phyloP scores from a whole-genome alignment of 2,329 filamentous ascomycete genomes.

The Nannizziopsis arthrosporioides region DNA sequence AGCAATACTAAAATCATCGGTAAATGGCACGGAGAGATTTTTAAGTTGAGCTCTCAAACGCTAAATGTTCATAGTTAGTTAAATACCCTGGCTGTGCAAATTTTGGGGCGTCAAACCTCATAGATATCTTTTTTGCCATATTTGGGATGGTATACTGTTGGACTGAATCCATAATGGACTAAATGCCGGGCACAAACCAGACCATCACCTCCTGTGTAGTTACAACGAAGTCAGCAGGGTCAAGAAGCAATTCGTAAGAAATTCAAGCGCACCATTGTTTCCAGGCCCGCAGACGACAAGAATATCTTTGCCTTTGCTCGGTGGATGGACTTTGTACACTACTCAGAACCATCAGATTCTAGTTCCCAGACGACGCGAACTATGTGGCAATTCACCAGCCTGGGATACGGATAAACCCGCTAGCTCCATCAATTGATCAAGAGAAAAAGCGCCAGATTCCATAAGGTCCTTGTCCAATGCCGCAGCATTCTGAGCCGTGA shows the following conservation, averaged over 20 bases:
- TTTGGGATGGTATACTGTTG: slow-evolving; percentile 87
- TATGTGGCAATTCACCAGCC: slow-evolving; percentile 46
- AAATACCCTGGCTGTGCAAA: not conserved
- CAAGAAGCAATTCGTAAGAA: not conserved
- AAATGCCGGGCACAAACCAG: slow-evolving; percentile 89
- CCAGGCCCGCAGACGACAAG: slow-evolving; percentile 84
- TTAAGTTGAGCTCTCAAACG: slow-evolving; percentile 74
- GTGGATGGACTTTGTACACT: slow-evolving; percentile 80
- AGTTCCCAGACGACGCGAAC: not conserved
- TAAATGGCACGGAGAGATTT: slow-evolving; percentile 72
- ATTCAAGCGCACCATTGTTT: slow-evolving; percentile 42
- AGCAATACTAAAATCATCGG: slow-evolving; percentile 61
- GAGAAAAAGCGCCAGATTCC: slow-evolving; percentile 71
- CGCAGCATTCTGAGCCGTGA: slow-evolving; percentile 76
- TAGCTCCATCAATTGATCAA: slow-evolving; percentile 95
- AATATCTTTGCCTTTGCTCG: slow-evolving; percentile 56
- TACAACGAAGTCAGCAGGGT: not conserved
- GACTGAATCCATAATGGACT: slow-evolving; percentile 79
- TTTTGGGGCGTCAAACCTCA: slow-evolving; percentile 44
- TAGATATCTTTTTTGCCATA: slow-evolving; percentile 83
- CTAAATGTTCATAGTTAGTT: slow-evolving; percentile 31
- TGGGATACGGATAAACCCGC: slow-evolving; percentile 88
- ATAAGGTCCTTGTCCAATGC: slow-evolving; percentile 90
- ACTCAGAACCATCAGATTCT: not conserved
- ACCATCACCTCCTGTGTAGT: slow-evolving; percentile 65